A percentile compares a stretch with the other conserved stretches of the same genome.
phyloP scores from a whole-genome alignment of 768 basidiomycete species.

The Lactarius hengduanensis region DNA sequence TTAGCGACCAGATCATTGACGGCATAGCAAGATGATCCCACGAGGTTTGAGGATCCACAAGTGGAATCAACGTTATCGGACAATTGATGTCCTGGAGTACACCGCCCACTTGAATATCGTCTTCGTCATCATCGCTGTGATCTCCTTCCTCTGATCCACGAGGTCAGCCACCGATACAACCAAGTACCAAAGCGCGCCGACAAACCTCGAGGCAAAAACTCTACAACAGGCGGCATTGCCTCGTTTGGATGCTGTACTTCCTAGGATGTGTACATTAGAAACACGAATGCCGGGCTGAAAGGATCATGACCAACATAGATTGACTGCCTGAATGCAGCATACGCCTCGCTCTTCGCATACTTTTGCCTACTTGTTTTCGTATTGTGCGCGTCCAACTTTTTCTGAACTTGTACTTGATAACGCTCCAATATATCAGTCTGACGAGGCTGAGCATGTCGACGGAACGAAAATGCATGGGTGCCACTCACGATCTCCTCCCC shows the following conservation, averaged over 20 bases:
- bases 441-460: slow-evolving; percentile 3
- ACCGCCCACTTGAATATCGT: slow-evolving; percentile 87
- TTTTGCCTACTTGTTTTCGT: slow-evolving; percentile 73
- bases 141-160: slow-evolving; percentile 68
- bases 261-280: slow-evolving; percentile 39
- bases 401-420: slow-evolving; percentile 51
- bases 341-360: slow-evolving; percentile 62
- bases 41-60: slow-evolving; percentile 82
- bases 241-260: slow-evolving; percentile 62
- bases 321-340: slow-evolving; percentile 57
- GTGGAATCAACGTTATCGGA: slow-evolving; percentile 66
- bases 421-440: slow-evolving; percentile 52
- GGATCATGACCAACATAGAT: slow-evolving; percentile 44
- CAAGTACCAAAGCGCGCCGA: not conserved
- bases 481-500: slow-evolving; percentile 56
- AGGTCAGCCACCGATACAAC: slow-evolving; percentile 11
- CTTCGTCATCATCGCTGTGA: slow-evolving; percentile 78
- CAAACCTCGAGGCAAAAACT: slow-evolving; percentile 68
- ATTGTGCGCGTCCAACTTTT: slow-evolving; percentile 47
- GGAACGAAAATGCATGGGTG: slow-evolving; percentile 8
- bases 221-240: slow-evolving; percentile 75
- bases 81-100: slow-evolving; percentile 81
- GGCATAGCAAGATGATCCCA: slow-evolving; percentile 40
- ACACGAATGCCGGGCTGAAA: not conserved
- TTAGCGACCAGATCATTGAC: slow-evolving; percentile 12